Evolutionary conservation across 2,329 filamentous ascomycete species (phyloP), one percentile per base, ranked within the genome.

Genomic region (Cercospora beticola): DNA sequence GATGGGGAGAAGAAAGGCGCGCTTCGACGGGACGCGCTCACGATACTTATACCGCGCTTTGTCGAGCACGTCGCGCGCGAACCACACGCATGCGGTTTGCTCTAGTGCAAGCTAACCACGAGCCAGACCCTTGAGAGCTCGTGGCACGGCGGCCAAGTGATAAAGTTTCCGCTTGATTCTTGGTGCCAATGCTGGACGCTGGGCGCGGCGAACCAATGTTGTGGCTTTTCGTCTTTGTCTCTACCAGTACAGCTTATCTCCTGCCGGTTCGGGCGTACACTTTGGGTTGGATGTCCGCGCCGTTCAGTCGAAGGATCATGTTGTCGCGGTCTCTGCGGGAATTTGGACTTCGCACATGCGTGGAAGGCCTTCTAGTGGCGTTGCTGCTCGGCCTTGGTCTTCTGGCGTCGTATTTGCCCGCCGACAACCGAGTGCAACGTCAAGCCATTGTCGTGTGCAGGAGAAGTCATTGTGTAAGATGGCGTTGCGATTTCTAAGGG

Each of bases 241-340:
- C 21, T 21, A 62, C 36, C 5, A 7, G 36, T n/a, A 43, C 36
- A 43, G 36, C 71, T 71, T 71, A 70, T 71, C 69, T 71, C 63
- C 61, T 66, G 69, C 56, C 67, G 67, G 62, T 62, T 62, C 66
- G 36, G 63, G 30, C 28, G n/a, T 61, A 63, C 67, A 65, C 62
- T 69, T 67, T 70, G 40, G 70, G 70, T 64, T 67, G 59, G 46
- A 66, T n/a, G 64, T 67, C 71, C 71, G 69, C 54, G 67, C 68
- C 69, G 23, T 62, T 70, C 54, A 21, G 31, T 59, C 23, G 64
- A 66, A 66, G 64, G 64, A 60, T 60, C 28, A 7, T 21, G 54
- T 30, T 9, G 28, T 60, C n/a, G 52, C 21, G 40, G 21, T 62
- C 5, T 43, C 31, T 62, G 59, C 54, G 54, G 54, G 14, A 58